Percentiles rank a stretch among this genome's conserved stretches.
Conservation (phyloP, 2,329 filamentous ascomycete species). For the Talaromyces sp. region DNA sequence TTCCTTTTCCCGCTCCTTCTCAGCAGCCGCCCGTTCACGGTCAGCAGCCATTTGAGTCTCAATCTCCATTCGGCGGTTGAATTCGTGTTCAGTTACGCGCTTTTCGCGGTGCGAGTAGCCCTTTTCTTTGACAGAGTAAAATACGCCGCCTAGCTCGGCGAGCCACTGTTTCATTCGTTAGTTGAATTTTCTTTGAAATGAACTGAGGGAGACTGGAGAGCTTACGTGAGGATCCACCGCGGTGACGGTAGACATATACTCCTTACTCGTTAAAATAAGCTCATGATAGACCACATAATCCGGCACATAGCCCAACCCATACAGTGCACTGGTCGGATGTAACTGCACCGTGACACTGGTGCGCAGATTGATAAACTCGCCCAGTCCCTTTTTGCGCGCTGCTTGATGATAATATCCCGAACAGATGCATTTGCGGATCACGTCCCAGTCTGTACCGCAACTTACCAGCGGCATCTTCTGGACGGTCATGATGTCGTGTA, state of each 20-base stretch:
- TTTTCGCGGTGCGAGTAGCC: constrained; percentile 86
- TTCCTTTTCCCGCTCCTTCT: constrained; percentile 39
- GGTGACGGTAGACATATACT: constrained; percentile 97
- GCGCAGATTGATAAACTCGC: constrained; percentile 94
- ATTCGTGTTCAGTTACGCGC: constrained; percentile 82
- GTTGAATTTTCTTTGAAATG: neutral
- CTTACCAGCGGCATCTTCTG: constrained; percentile 84
- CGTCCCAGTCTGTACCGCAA: constrained; percentile 95
- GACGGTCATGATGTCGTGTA: constrained; percentile 88
- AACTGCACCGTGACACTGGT: constrained; percentile 92
- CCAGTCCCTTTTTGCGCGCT: constrained; percentile 90
- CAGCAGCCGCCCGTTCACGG: constrained; percentile 54
- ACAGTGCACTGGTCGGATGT: constrained; percentile 89
- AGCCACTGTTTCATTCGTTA: constrained; percentile 60
- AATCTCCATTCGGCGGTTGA: constrained; percentile 89
- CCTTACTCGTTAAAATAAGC: constrained; percentile 90
- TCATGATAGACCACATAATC: constrained; percentile 99
- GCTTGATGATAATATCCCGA: constrained; percentile 98
- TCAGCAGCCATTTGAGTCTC: constrained; percentile 89
- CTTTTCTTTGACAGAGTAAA: constrained; percentile 97
- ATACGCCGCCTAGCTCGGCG: constrained; percentile 91
- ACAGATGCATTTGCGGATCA: constrained; percentile 94
- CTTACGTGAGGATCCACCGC: constrained; percentile 79
- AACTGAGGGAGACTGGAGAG: constrained; percentile 1
- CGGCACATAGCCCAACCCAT: constrained; percentile 86